Evolutionary conservation across 2,329 filamentous ascomycete genomes (phyloP).

Genomic region (Colletotrichum kahawae): DNA sequence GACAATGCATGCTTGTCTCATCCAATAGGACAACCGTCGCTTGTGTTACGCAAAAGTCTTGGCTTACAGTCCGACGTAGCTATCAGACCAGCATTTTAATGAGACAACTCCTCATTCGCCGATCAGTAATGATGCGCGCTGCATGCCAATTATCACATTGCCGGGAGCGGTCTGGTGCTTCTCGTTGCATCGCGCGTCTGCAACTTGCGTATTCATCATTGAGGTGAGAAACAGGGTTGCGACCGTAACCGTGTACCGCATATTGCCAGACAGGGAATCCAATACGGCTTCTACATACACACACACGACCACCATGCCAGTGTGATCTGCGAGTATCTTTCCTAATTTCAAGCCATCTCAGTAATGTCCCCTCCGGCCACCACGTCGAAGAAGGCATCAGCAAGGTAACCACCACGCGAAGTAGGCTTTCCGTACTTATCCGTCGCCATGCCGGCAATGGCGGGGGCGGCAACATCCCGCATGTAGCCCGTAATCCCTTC

Average conservation of each 20-base stretch:
- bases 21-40: not conserved
- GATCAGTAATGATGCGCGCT: not conserved
- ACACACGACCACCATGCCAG: not conserved
- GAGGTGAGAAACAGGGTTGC: not conserved
- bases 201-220: not conserved
- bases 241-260: not conserved
- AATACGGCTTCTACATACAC: not conserved
- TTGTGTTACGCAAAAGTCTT: not conserved
- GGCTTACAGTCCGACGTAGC: not conserved
- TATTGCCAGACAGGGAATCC: not conserved
- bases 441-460: not conserved
- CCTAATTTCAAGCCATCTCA: not conserved
- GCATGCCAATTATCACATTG: not conserved
- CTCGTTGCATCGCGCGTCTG: not conserved
- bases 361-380: not conserved
- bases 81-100: not conserved
- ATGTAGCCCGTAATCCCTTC: not conserved
- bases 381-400: not conserved
- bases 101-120: not conserved
- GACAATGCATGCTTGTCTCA: not conserved
- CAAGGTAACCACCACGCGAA: not conserved
- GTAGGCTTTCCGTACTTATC: not conserved
- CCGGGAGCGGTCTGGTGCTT: not conserved
- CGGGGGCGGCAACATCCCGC: not conserved
- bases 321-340: not conserved